These are phyloP conservation scores for Hypocreales sp. DNA, from an alignment of 2,329 filamentous ascomycete genomes.

Conservation along the genomic window DNA sequence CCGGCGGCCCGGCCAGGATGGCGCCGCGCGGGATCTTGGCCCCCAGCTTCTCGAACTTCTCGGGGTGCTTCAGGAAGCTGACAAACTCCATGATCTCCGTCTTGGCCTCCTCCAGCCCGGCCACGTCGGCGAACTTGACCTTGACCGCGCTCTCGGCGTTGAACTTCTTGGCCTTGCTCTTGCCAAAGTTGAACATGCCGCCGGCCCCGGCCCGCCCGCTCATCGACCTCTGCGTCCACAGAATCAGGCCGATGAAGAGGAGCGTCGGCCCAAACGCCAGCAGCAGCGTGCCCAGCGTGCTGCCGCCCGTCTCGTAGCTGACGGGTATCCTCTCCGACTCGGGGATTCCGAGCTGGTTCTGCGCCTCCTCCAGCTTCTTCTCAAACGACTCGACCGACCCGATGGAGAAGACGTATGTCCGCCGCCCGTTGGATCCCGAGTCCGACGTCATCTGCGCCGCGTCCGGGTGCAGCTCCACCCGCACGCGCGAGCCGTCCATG, in stretches of 20 bases:
- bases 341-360: constrained; percentile 76
- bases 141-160: constrained; percentile 95
- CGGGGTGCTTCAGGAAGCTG: constrained; percentile 86
- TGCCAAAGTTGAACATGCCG: constrained; percentile 90
- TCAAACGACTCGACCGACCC: constrained; percentile 92
- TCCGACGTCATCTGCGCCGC: constrained; percentile 33
- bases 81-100: constrained; percentile 99
- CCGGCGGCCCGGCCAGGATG: constrained; percentile 91
- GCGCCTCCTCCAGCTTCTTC: constrained; percentile 71
- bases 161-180: constrained; percentile 91
- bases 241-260: constrained; percentile 67
- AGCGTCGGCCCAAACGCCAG: constrained; percentile 74
- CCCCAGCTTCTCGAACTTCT: constrained; percentile 81
- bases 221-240: constrained; percentile 66
- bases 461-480: constrained; percentile 66
- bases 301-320: constrained; percentile 66
- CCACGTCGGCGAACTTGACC: constrained; percentile 93
- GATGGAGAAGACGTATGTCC: constrained; percentile 77
- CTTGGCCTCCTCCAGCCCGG: constrained; percentile 97
- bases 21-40: constrained; percentile 96
- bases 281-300: constrained; percentile 57
- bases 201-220: constrained; percentile 48
- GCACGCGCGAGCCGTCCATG: constrained; percentile 54
- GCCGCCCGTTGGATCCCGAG: constrained; percentile 12
- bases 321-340: constrained; percentile 82